Evolutionary conservation across 2,329 filamentous ascomycete genomes (phyloP).

Genomic region (Ophiocordyceps camponoti-leonardi): DNA sequence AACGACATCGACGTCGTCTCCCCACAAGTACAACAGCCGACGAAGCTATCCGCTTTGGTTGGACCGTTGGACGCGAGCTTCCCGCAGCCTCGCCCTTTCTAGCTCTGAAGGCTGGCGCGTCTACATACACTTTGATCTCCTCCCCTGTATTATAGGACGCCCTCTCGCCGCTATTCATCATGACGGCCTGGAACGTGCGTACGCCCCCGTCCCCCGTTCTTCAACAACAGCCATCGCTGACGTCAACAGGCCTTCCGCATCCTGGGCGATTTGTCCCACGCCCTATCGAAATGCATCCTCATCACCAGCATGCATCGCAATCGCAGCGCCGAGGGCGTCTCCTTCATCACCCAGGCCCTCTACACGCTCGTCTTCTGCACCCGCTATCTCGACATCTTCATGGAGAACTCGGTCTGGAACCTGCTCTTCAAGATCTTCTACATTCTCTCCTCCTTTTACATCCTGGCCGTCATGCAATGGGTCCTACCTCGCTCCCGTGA

Average conservation of each 20-base stretch:
- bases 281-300: slow-evolving; percentile 74
- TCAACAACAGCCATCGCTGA: background rate
- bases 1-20: background rate
- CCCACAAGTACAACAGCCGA: background rate
- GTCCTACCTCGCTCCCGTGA: slow-evolving; percentile 78
- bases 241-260: slow-evolving; percentile 48
- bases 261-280: slow-evolving; percentile 69
- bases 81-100: background rate
- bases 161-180: slow-evolving; percentile 10
- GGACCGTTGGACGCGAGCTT: background rate
- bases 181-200: slow-evolving; percentile 24
- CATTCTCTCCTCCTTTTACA: slow-evolving; percentile 68
- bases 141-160: background rate
- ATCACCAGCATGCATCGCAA: slow-evolving; percentile 85
- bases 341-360: slow-evolving; percentile 76
- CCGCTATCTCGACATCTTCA: slow-evolving; percentile 73
- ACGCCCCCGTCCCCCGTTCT: background rate
- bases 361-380: slow-evolving; percentile 77
- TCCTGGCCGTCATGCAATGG: slow-evolving; percentile 73
- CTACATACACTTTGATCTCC: background rate
- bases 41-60: background rate
- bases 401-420: slow-evolving; percentile 44
- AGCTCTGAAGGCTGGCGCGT: background rate
- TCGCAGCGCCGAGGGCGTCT: slow-evolving; percentile 76
- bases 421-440: slow-evolving; percentile 81